phyloP scores from a whole-genome alignment of 2,329 filamentous ascomycete genomes.

The Sordariomycetes sp. region DNA sequence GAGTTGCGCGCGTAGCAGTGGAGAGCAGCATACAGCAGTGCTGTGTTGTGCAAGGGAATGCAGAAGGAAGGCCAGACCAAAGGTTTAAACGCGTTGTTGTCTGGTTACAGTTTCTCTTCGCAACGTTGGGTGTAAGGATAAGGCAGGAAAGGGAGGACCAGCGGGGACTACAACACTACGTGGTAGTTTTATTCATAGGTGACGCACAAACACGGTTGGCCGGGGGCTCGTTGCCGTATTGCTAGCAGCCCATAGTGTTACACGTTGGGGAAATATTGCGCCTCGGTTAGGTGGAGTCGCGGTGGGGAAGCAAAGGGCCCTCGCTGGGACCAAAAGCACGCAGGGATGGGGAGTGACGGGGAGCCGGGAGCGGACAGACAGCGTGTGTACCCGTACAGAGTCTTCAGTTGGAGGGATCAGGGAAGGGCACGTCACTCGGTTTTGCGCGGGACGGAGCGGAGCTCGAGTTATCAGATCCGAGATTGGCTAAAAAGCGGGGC shows the following conservation, averaged over 20 bases:
- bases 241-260: not conserved
- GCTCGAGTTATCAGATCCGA: slow-evolving; percentile 18
- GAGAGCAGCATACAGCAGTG: not conserved
- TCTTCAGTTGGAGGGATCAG: too few species aligned
- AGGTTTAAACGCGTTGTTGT: too few species aligned
- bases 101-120: too few species aligned
- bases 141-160: too few species aligned
- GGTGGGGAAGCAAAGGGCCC: not conserved
- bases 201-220: too few species aligned
- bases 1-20: not conserved
- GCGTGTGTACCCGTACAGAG: too few species aligned
- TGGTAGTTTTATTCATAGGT: too few species aligned
- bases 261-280: not conserved
- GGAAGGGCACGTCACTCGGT: not conserved
- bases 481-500: not conserved
- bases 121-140: too few species aligned
- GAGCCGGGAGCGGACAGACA: too few species aligned
- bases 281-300: not conserved
- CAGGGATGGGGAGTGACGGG: not conserved
- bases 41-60: not conserved
- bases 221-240: not conserved
- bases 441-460: not conserved
- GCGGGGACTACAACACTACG: too few species aligned
- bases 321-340: not conserved
- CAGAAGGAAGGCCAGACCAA: not conserved